Base-by-base conservation (phyloP, 2,329 filamentous ascomycete genomes). In the Phaeomoniella chlamydospora region DNA sequence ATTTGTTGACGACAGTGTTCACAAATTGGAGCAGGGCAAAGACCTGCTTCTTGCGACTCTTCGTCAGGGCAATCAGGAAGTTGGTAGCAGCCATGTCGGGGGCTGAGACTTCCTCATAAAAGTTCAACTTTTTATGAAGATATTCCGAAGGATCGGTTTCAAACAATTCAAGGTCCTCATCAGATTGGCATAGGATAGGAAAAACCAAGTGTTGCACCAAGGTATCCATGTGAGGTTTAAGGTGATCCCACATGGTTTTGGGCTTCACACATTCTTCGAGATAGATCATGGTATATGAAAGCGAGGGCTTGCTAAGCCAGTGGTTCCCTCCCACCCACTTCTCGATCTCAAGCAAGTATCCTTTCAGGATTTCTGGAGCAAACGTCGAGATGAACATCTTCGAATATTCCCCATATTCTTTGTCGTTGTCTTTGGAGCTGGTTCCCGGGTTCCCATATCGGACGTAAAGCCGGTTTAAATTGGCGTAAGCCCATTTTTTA, bases 401-500 rank as follows among this genome's bases (percentile, higher is more conserved):
- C 40, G 88, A 82, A 45, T 92, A 94, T 37, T 76, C 74, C 16
- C 77, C 70, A 44, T 86, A 81, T 43, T 87, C 82, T 41, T 84
- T 75, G 38, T 69, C 74, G 53, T 85, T 87, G 44, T 68, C 69
- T 51, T 81, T 80, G 41, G 77, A 74, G 40, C 93, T 67, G 26
- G 74, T 76, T 33, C 75, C 67, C 9, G 83, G 82, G 63, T 93
- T 96, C 41, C 90, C 90, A 52, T 98, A 94, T 59, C 85, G 74
- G 47, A 96, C 87, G 53, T 90, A 98, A 13, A 98, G 73, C 43
- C 90, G 75, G 64, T 98, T 98, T 48, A 98, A 63, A 59, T 96
- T 96, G 52, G 90, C 93, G 59, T 94, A 98, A 11, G 88, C 82
- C 90, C 90, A 96, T 62, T 98, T 98, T 77, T 96, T 96, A 44